phyloP scores from a whole-genome alignment of 2,329 filamentous ascomycete genomes.

The Penicillium oxalicum region DNA sequence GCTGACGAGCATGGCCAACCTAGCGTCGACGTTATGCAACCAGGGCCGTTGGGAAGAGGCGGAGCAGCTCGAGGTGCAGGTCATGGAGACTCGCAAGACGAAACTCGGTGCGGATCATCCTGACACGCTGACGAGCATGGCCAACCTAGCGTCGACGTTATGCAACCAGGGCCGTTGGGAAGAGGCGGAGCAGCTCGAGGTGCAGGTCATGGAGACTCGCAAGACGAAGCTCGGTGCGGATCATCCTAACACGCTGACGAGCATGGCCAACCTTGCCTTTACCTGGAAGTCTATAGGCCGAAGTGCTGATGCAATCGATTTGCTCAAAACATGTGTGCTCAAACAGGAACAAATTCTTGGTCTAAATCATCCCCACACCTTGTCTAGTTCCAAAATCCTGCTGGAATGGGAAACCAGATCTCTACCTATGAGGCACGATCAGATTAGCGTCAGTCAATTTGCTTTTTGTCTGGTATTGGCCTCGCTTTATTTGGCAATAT shows the following conservation, averaged over 20 bases:
- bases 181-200: slow-evolving; percentile 1
- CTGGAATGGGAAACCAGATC: not conserved
- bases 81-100: no score
- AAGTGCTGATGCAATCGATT: not conserved
- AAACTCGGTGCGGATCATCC: no score
- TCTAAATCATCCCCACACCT: not conserved
- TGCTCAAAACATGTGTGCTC: not conserved
- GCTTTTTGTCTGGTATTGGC: no score
- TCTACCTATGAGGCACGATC: no score
- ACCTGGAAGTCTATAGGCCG: not conserved
- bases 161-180: slow-evolving; percentile 3
- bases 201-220: slow-evolving; percentile 1
- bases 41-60: no score
- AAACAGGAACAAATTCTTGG: not conserved
- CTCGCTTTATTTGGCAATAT: no score
- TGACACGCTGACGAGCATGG: not conserved
- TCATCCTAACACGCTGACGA: slow-evolving; percentile 1
- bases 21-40: no score
- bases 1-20: no score
- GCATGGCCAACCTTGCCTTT: slow-evolving; percentile 1
- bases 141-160: slow-evolving; percentile 1
- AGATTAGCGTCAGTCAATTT: no score
- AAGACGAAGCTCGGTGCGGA: slow-evolving; percentile 5
- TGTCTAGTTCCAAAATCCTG: not conserved
- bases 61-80: no score